phyloP scores from a whole-genome alignment of 1,284 basidiomycete species.

The Ganoderma boninense region DNA sequence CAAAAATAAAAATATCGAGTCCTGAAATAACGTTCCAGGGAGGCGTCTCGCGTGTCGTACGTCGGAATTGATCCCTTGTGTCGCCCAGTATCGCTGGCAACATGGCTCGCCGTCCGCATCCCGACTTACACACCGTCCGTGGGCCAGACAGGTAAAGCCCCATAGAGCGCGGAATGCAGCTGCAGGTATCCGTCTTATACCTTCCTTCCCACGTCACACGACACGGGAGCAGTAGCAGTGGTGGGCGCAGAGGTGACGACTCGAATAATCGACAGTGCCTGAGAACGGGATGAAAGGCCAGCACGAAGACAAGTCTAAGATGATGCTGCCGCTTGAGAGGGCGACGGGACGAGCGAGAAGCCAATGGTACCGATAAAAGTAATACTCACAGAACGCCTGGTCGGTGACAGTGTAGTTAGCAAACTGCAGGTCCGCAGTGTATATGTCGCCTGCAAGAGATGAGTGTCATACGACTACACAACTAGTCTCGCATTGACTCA shows the following conservation, averaged over 20 bases:
- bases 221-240: background rate
- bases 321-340: background rate
- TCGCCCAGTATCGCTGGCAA: too few relatives aligned
- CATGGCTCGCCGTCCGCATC: too few relatives aligned
- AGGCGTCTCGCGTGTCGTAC: background rate
- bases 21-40: background rate
- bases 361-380: background rate
- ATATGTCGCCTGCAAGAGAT: slow-evolving; percentile 58
- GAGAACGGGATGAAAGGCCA: background rate
- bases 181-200: background rate
- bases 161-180: background rate
- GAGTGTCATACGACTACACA: background rate
- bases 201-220: background rate
- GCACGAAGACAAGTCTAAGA: background rate
- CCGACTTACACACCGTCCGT: too few relatives aligned
- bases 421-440: slow-evolving; percentile 63
- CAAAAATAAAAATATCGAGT: background rate
- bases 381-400: slow-evolving; percentile 75
- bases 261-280: background rate
- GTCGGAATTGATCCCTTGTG: too few relatives aligned
- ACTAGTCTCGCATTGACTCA: slow-evolving; percentile 34
- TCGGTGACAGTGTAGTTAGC: slow-evolving; percentile 64
- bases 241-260: background rate
- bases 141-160: too few relatives aligned
- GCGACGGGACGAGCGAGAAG: background rate